Conservation (phyloP, 1,284 basidiomycete species). For the Sporisorium iseilematis-ciliati region DNA sequence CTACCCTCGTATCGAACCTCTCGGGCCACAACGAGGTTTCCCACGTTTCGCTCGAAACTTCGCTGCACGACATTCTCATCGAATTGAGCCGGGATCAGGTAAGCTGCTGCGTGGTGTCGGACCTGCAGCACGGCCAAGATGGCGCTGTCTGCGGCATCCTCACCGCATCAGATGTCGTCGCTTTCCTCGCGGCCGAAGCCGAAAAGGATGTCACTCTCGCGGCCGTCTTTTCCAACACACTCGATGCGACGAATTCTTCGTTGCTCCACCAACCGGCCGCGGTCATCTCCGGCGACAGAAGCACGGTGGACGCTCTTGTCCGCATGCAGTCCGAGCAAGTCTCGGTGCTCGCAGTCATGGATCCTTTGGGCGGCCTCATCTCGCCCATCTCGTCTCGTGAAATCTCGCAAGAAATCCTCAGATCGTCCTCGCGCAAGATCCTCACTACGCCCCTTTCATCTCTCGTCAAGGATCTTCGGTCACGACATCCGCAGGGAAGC, state of each 20-base stretch:
- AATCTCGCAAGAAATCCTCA: constrained; percentile 38
- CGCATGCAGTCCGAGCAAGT: constrained; percentile 42
- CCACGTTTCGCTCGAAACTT: constrained; percentile 22
- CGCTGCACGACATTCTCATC: constrained; percentile 20
- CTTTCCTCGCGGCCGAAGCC: constrained; percentile 33
- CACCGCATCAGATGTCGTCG: constrained; percentile 35
- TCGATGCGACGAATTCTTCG: constrained; percentile 17
- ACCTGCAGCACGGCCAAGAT: constrained; percentile 9
- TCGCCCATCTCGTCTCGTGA: constrained; percentile 45
- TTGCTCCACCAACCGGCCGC: constrained; percentile 27
- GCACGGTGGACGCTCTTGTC: constrained; percentile 42
- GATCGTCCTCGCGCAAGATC: constrained; percentile 43
- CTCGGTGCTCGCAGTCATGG: constrained; percentile 38
- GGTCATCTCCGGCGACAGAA: constrained; percentile 44
- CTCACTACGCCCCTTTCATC: constrained; percentile 38
- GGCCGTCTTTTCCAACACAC: constrained; percentile 13
- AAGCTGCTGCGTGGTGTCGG: constrained; percentile 32
- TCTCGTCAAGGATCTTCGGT: constrained; percentile 41
- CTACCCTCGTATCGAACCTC: constrained; percentile 35
- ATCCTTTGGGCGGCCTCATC: constrained; percentile 44
- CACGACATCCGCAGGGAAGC: constrained; percentile 40
- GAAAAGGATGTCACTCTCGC: constrained; percentile 22
- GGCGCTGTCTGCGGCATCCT: constrained; percentile 42
- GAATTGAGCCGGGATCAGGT: constrained; percentile 25
- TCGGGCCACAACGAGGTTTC: constrained; percentile 28